Base-by-base conservation (phyloP, 2,329 filamentous ascomycete species). In the Diaporthe citriasiana region DNA sequence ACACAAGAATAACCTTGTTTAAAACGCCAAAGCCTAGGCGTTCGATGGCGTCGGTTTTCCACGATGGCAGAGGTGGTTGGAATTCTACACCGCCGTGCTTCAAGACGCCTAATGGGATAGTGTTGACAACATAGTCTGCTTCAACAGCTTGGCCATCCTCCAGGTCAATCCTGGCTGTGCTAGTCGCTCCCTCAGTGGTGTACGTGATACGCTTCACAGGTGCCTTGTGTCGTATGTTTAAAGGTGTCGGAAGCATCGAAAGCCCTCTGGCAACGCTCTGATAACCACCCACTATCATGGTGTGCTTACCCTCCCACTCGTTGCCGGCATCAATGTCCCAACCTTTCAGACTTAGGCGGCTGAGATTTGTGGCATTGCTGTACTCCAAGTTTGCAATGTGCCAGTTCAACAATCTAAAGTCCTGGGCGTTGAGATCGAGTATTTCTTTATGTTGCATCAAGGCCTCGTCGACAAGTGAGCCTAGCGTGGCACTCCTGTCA, bases 281-380 rank as follows among this genome's bases (percentile, higher is more conserved):
- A 80, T 98, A 99, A 1, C 97, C 97, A 53, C 97, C 97, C 35
- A 97, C 89, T 4, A 99, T 91, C 89, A 98, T 96, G 1, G 94
- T 95, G 81, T 99, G 97, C 76, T 94, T 92, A 9, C 97, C 97
- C 82, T 98, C 95, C 85, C 97, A 99, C 81, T 99, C 97, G 79
- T 99, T 98, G 0, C 97, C 97, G 66, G 95, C 95, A 80, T 99
- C 97, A 79, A 99, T 95, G 82, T 99, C 97, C 94, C 97, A 98
- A 0, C 95, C 93, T 10, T 93, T 91, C 19, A 99, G 89, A 82
- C 96, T 98, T 25, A 99, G 89, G 76, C 93, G 93, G 77, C 93
- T 92, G 71, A 98, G 91, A 77, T 95, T 97, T 2, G 92, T 94
- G 2, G 97, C 97, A 82, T 98, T 99, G 76, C 96, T 97, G 81